Conservation (phyloP, 2,329 filamentous ascomycete genomes). For the Neofusicoccum kwambonambiense region DNA sequence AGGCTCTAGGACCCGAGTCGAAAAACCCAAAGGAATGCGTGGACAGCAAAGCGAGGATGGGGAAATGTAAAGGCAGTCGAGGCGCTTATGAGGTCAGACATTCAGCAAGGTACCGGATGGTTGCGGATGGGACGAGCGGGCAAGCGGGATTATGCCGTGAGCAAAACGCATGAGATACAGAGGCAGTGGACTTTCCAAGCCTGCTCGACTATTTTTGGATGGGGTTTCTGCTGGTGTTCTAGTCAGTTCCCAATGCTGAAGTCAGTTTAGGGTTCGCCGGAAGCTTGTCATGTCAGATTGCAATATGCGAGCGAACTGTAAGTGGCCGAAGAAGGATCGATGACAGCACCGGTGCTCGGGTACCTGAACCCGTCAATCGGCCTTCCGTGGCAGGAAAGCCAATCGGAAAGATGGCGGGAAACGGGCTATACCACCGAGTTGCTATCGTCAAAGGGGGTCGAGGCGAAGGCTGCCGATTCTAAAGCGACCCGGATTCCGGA, state of each 20-base stretch:
- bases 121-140: background rate
- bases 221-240: background rate
- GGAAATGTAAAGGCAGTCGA: too few species aligned
- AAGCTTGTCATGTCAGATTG: background rate
- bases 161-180: too few species aligned
- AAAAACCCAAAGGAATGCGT: background rate
- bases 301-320: background rate
- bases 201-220: background rate
- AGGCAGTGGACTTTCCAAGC: background rate
- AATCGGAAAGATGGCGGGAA: background rate
- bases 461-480: too few species aligned
- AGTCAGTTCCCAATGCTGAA: background rate
- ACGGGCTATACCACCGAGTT: too few species aligned
- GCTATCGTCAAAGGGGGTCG: too few species aligned
- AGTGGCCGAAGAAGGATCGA: background rate
- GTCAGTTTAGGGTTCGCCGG: constrained; percentile 4
- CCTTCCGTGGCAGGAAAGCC: background rate
- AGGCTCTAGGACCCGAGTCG: background rate
- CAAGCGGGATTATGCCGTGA: background rate
- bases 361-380: background rate
- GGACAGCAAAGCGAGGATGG: background rate
- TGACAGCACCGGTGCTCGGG: background rate
- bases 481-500: too few species aligned
- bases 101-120: background rate
- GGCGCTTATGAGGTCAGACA: background rate